A percentile compares a stretch with the other conserved stretches of the same genome.
These are phyloP conservation scores for Actinomortierella wolfii DNA, from an alignment of 371 early-diverging fungal genomes.

Conservation along the genomic window DNA sequence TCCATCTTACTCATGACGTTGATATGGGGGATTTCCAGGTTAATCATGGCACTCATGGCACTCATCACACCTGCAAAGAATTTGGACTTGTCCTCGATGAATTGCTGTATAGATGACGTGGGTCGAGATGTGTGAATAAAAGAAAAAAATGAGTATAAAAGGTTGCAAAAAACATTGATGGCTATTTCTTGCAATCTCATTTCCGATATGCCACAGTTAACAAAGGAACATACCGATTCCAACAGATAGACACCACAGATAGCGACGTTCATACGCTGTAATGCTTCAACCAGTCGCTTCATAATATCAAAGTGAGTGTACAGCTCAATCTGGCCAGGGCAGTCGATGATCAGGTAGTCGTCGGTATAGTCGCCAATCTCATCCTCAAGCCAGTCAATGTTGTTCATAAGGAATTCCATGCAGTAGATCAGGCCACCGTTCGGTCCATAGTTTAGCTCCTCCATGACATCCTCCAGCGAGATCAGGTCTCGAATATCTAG, in stretches of 20 bases:
- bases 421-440: conserved; percentile 99
- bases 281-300: conserved; percentile 74
- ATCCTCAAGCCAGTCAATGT: conserved; percentile 96
- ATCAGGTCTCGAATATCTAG: conserved; percentile 95
- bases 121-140: not conserved
- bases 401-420: conserved; percentile 93
- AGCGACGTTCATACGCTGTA: conserved; percentile 71
- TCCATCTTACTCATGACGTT: conserved; percentile 99
- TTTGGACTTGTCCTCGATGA: conserved; percentile 93
- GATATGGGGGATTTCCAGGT: conserved; percentile 94
- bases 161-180: not conserved
- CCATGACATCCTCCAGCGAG: conserved; percentile 97
- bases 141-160: not conserved
- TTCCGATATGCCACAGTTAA: not conserved
- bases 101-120: conserved; percentile 59
- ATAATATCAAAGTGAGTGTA: conserved; percentile 99
- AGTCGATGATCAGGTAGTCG: conserved; percentile 97
- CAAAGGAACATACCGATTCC: conserved; percentile 59
- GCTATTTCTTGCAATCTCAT: not conserved
- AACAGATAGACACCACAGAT: conserved; percentile 94
- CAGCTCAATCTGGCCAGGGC: conserved; percentile 99
- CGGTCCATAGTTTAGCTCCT: conserved; percentile 97
- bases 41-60: conserved; percentile 94
- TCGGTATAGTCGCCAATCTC: conserved; percentile 90
- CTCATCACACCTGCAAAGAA: conserved; percentile 95